These are phyloP conservation scores for Termitomyces sp. DNA, from an alignment of 768 basidiomycete species.

Conservation along the genomic window DNA sequence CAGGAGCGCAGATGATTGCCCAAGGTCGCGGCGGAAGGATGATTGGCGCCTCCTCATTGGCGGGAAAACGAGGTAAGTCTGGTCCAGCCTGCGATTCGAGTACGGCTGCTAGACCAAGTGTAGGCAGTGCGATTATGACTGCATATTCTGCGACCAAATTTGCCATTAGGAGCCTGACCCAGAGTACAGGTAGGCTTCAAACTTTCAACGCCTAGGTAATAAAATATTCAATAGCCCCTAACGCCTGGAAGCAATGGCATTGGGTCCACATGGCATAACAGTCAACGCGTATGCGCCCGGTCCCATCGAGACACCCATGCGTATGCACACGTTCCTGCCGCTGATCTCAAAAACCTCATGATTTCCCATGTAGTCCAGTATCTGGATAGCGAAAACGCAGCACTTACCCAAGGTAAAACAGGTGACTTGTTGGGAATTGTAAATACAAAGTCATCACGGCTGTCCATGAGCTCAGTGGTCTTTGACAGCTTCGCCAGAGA, in stretches of 20 bases:
- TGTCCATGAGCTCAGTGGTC: not conserved
- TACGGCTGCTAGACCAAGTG: not conserved
- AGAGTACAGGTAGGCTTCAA: conserved; percentile 32
- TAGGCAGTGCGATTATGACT: conserved; percentile 4
- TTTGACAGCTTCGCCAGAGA: conserved; percentile 9
- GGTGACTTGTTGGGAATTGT: conserved; percentile 8
- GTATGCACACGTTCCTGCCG: not conserved
- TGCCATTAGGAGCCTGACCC: conserved; percentile 39
- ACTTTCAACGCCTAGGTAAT: too few species aligned
- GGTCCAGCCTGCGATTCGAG: not conserved
- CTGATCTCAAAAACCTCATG: not conserved
- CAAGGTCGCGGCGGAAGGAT: conserved; percentile 55
- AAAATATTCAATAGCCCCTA: not conserved
- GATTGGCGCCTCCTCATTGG: conserved; percentile 41
- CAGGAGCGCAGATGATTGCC: conserved; percentile 57
- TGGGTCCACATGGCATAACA: conserved; percentile 36
- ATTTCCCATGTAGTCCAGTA: conserved; percentile 2
- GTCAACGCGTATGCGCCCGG: conserved; percentile 44
- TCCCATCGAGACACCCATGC: conserved; percentile 19
- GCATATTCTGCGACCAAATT: conserved; percentile 39
- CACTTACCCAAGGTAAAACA: not conserved
- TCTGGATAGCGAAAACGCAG: not conserved
- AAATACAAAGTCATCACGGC: not conserved
- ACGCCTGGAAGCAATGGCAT: conserved; percentile 33
- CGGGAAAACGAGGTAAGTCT: conserved; percentile 27